A percentile compares a stretch with the other conserved stretches of the same genome.
phyloP scores from a whole-genome alignment of 1,139 yeast species.

The Pneumocystis wakefieldiae region DNA sequence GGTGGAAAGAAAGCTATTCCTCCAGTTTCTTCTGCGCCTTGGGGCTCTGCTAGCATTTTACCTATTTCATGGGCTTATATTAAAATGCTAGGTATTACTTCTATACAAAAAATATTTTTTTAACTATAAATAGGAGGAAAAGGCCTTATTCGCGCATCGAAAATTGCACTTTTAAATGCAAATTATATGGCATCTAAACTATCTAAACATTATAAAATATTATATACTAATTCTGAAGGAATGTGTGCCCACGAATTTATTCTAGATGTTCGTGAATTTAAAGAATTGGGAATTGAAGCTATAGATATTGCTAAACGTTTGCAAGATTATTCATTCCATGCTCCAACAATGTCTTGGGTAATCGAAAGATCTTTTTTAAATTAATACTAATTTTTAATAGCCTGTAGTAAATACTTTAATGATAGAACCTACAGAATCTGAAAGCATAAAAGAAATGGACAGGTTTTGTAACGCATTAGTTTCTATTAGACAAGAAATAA shows the following conservation, averaged over 20 bases:
- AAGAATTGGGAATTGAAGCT: slow-evolving; percentile 72
- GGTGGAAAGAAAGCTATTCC: slow-evolving; percentile 43
- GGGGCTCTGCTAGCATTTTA: slow-evolving; percentile 83
- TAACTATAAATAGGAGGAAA: slow-evolving; percentile 37
- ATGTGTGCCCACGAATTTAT: slow-evolving; percentile 96
- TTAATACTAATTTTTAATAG: neutral
- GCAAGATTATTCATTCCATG: slow-evolving; percentile 97
- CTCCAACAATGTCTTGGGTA: slow-evolving; percentile 89
- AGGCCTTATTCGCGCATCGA: slow-evolving; percentile 72
- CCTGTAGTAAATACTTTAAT: slow-evolving; percentile 94
- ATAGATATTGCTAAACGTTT: slow-evolving; percentile 92
- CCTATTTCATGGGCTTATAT: slow-evolving; percentile 92
- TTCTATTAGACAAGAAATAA: slow-evolving; percentile 68
- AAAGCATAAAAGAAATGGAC: slow-evolving; percentile 73
- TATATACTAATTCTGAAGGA: slow-evolving; percentile 54
- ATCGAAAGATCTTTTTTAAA: neutral
- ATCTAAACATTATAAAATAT: slow-evolving; percentile 52
- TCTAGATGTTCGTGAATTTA: slow-evolving; percentile 75
- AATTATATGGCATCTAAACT: slow-evolving; percentile 82
- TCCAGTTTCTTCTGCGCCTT: slow-evolving; percentile 86
- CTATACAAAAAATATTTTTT: neutral
- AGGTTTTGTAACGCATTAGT: slow-evolving; percentile 81
- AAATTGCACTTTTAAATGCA: slow-evolving; percentile 84
- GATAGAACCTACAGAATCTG: slow-evolving; percentile 97
- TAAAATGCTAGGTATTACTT: slow-evolving; percentile 44